These are phyloP conservation scores for Aspergillus arachidicola DNA, from an alignment of 2,329 filamentous ascomycete species.

Conservation along the genomic window DNA sequence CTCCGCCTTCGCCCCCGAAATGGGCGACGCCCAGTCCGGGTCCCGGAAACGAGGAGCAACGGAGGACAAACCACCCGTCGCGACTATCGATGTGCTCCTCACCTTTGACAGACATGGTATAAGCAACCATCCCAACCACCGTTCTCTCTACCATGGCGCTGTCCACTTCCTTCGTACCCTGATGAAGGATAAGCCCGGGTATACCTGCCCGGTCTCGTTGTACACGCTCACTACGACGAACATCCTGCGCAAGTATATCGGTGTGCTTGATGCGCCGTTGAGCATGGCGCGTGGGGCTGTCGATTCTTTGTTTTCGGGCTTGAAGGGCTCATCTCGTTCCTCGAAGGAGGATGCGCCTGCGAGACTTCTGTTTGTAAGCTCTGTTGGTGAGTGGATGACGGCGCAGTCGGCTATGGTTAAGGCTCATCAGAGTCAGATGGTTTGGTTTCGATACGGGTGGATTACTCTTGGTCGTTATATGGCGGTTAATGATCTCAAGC, in stretches of 20 bases:
- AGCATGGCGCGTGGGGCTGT: constrained; percentile 65
- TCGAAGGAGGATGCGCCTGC: constrained; percentile 57
- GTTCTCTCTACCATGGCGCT: constrained; percentile 82
- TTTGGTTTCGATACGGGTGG: constrained; percentile 97
- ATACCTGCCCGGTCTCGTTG: constrained; percentile 73
- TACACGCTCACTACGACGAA: constrained; percentile 80
- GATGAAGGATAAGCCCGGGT: constrained; percentile 64
- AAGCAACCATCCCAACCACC: constrained; percentile 90
- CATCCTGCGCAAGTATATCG: constrained; percentile 77
- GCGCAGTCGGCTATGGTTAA: constrained; percentile 86
- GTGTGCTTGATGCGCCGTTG: constrained; percentile 72
- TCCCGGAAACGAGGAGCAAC: constrained; percentile 38
- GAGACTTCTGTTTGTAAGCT: constrained; percentile 71
- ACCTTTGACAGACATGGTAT: constrained; percentile 87
- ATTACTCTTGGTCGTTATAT: constrained; percentile 91
- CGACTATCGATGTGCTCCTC: constrained; percentile 76
- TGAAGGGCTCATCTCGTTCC: constrained; percentile 25
- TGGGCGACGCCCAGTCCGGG: constrained; percentile 37
- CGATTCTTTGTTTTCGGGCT: constrained; percentile 27
- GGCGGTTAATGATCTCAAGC: constrained; percentile 84
- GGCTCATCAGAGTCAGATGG: constrained; percentile 94
- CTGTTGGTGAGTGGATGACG: constrained; percentile 62
- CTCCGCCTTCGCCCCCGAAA: constrained; percentile 71
- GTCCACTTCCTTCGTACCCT: constrained; percentile 70
- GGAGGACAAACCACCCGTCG: constrained; percentile 44